These are phyloP conservation scores for Chenopodium album DNA, from an alignment of 148 eudicot genomes.

Conservation along the genomic window DNA sequence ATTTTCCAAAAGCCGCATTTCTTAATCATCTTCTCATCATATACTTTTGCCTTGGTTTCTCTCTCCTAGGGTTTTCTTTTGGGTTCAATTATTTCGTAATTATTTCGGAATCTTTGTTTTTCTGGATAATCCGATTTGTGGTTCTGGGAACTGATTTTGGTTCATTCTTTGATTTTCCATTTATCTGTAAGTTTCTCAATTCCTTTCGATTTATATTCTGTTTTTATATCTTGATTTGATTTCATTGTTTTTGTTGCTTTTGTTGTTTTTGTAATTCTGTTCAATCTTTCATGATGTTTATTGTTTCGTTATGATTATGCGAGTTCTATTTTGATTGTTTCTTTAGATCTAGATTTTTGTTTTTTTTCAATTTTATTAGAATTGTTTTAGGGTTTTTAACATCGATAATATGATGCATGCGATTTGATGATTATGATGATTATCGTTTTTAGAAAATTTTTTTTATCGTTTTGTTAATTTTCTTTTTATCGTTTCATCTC, in stretches of 20 bases:
- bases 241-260: not conserved
- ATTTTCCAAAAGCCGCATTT: conserved; percentile 10
- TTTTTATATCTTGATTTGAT: too few species aligned
- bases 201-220: not conserved
- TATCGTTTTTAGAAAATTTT: too few species aligned
- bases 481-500: not conserved
- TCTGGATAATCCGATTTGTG: not conserved
- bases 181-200: conserved; percentile 11
- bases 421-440: too few species aligned
- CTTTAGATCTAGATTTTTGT: not conserved
- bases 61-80: conserved; percentile 28
- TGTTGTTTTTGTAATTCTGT: too few species aligned
- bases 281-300: not conserved
- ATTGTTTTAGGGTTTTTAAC: too few species aligned
- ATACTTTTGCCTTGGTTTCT: not conserved
- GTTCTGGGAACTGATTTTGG: not conserved
- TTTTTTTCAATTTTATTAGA: too few species aligned
- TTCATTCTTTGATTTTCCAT: conserved; percentile 5
- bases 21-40: conserved; percentile 14
- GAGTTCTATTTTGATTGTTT: not conserved
- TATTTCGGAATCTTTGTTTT: not conserved
- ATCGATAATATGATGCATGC: not conserved
- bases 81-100: not conserved
- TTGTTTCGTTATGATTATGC: too few species aligned
- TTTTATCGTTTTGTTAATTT: not conserved